phyloP scores from a whole-genome alignment of 441 rosid species.

The Populus hybrid region DNA sequence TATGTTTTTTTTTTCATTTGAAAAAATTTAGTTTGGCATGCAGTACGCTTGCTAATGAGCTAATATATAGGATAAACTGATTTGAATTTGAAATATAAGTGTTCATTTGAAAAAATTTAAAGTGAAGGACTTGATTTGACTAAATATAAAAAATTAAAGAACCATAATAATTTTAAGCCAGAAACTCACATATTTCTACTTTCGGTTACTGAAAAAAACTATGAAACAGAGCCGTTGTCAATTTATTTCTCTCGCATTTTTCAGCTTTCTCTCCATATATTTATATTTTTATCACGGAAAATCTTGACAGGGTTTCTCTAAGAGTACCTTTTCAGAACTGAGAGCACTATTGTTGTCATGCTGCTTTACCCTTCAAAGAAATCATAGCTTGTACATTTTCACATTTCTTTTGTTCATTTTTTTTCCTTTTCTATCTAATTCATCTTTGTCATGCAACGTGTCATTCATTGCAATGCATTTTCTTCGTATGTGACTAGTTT shows the following conservation, averaged over 20 bases:
- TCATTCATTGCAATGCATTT: not conserved
- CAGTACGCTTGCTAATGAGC: too few relatives aligned
- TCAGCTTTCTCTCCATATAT: not conserved
- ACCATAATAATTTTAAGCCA: not conserved
- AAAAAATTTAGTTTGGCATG: too few relatives aligned
- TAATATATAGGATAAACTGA: not conserved
- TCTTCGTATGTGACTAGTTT: not conserved
- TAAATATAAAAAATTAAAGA: not conserved
- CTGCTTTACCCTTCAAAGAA: constrained; percentile 5
- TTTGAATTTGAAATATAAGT: not conserved
- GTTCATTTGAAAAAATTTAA: not conserved
- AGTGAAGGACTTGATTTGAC: not conserved
- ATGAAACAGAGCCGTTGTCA: constrained; percentile 10
- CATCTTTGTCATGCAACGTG: not conserved
- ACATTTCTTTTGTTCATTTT: not conserved
- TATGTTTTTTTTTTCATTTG: too few relatives aligned
- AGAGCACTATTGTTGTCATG: not conserved
- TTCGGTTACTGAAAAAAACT: not conserved
- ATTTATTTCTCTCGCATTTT: not conserved
- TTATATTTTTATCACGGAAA: not conserved
- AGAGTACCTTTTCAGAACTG: not conserved
- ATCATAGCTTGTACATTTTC: constrained; percentile 11
- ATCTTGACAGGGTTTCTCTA: not conserved
- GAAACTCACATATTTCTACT: not conserved
- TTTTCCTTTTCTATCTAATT: not conserved